phyloP scores from a whole-genome alignment of 352 stramenopile genomes.

The Pythium plurisporium region DNA sequence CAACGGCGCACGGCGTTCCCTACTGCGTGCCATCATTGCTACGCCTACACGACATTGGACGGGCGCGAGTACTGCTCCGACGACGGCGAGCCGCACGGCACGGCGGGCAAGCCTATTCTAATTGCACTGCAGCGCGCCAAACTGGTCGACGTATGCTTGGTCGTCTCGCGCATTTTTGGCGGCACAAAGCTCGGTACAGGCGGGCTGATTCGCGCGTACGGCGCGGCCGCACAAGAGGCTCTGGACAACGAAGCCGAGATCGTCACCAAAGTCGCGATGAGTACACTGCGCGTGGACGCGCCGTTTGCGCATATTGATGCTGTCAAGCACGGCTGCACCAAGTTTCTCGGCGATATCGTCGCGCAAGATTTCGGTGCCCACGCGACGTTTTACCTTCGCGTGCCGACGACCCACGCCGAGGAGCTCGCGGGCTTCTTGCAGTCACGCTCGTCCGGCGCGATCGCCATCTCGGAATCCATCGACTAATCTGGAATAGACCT shows the following conservation, averaged over 20 bases:
- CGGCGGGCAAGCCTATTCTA: conserved; percentile 64
- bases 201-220: conserved; percentile 70
- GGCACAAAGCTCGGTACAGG: conserved; percentile 68
- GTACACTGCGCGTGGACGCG: conserved; percentile 26
- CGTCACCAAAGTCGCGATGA: conserved; percentile 45
- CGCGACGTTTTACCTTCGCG: conserved; percentile 40
- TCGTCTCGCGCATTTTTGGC: conserved; percentile 73
- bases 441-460: conserved; percentile 42
- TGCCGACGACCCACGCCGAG: conserved; percentile 27
- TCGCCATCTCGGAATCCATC: neutral
- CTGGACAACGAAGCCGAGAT: conserved; percentile 46
- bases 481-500: neutral
- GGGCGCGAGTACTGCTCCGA: conserved; percentile 60
- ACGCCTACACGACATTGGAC: conserved; percentile 51
- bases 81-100: conserved; percentile 72
- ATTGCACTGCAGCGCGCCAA: conserved; percentile 47
- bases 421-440: conserved; percentile 35
- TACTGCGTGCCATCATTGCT: conserved; percentile 70
- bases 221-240: conserved; percentile 46
- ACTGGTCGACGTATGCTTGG: conserved; percentile 66
- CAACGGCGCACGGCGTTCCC: conserved; percentile 42
- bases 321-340: conserved; percentile 44
- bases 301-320: conserved; percentile 36
- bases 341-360: conserved; percentile 40
- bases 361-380: conserved; percentile 30